phyloP scores from a whole-genome alignment of 768 basidiomycete genomes.

The Suillus hirtellus region DNA sequence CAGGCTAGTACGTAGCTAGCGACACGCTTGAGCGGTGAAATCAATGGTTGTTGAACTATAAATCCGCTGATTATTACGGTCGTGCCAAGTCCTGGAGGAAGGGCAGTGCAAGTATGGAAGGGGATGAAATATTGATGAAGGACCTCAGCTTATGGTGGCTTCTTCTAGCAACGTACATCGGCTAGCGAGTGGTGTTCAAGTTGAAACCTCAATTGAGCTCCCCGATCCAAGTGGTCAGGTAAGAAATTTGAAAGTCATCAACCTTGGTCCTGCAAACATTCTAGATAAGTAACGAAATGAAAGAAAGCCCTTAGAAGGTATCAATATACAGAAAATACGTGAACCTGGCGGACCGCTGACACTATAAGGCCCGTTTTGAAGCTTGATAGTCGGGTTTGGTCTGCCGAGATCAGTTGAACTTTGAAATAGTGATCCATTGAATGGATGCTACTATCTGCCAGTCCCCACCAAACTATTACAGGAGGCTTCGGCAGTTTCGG shows the following conservation, averaged over 20 bases:
- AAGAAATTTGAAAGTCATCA: not conserved
- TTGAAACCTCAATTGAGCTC: not conserved
- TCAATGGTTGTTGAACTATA: too few relatives aligned
- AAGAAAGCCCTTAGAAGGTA: not conserved
- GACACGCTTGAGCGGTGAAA: too few relatives aligned
- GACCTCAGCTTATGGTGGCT: not conserved
- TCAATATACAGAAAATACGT: not conserved
- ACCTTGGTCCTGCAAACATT: not conserved
- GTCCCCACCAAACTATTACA: too few relatives aligned
- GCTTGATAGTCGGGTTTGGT: too few relatives aligned
- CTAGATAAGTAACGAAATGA: not conserved
- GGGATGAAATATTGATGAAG: not conserved
- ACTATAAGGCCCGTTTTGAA: not conserved
- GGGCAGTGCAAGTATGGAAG: too few relatives aligned
- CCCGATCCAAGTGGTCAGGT: not conserved
- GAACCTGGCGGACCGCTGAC: not conserved
- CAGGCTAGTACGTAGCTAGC: too few relatives aligned
- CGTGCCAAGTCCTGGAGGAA: not conserved
- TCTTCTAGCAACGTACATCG: not conserved
- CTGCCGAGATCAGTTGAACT: too few relatives aligned
- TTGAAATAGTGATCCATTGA: not conserved
- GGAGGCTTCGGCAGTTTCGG: slow-evolving; percentile 1
- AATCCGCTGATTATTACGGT: not conserved
- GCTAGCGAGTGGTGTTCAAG: not conserved
- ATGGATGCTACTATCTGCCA: too few relatives aligned